phyloP scores from a whole-genome alignment of 768 basidiomycete genomes.

The Pleurotus cornucopiae region DNA sequence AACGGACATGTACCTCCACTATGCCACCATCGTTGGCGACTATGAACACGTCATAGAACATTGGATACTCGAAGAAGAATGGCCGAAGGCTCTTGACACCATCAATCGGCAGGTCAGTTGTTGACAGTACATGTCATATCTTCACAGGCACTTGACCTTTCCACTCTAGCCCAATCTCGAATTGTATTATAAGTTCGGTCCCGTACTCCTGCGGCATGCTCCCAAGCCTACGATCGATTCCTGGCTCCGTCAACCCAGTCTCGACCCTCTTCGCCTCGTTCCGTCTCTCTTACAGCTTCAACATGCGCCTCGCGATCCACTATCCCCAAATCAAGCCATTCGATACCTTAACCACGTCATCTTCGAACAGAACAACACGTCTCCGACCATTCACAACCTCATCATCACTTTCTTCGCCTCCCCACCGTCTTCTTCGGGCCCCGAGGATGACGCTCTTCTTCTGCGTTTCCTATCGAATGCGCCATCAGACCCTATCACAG shows the following conservation, averaged over 20 bases:
- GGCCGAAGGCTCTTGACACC: slow-evolving; percentile 87
- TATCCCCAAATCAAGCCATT: slow-evolving; percentile 81
- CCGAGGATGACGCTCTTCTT: slow-evolving; percentile 68
- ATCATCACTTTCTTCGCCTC: slow-evolving; percentile 82
- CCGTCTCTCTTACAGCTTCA: slow-evolving; percentile 85
- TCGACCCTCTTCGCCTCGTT: slow-evolving; percentile 82
- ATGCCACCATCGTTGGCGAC: slow-evolving; percentile 79
- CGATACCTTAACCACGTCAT: slow-evolving; percentile 85
- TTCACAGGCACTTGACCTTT: background rate
- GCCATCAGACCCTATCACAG: slow-evolving; percentile 77
- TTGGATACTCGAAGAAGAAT: slow-evolving; percentile 90
- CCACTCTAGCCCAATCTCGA: slow-evolving; percentile 67
- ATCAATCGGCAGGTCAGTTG: slow-evolving; percentile 77
- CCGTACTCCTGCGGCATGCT: slow-evolving; percentile 80
- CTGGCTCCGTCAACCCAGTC: slow-evolving; percentile 78
- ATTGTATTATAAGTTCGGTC: slow-evolving; percentile 89
- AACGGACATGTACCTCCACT: slow-evolving; percentile 89
- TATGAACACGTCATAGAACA: slow-evolving; percentile 83
- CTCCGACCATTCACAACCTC: slow-evolving; percentile 89
- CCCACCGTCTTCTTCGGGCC: slow-evolving; percentile 38
- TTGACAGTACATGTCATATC: slow-evolving; percentile 1
- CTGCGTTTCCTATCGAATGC: slow-evolving; percentile 80
- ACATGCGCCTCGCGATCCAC: slow-evolving; percentile 64
- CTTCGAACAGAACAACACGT: slow-evolving; percentile 75
- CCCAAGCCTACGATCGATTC: slow-evolving; percentile 90